phyloP scores from a whole-genome alignment of 148 eudicot species.

The Heliamphora exappendiculata region DNA sequence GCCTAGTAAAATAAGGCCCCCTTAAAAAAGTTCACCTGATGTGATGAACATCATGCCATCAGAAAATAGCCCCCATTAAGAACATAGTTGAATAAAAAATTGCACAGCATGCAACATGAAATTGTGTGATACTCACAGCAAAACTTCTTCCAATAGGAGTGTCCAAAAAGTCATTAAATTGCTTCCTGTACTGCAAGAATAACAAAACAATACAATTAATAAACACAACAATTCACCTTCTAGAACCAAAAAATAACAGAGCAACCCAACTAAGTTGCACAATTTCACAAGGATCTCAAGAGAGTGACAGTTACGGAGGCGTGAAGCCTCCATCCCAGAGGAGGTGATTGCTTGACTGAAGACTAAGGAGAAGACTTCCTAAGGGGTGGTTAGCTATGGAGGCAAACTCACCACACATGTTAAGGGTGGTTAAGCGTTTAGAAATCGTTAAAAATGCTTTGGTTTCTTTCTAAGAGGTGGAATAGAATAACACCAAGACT shows the following conservation, averaged over 20 bases:
- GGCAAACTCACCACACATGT: background rate
- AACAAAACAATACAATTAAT: constrained; percentile 10
- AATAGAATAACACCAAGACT: no score
- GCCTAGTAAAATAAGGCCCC: background rate
- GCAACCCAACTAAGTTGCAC: background rate
- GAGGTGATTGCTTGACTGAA: no score
- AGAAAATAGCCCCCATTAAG: background rate
- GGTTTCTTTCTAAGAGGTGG: no score
- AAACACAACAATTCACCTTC: background rate
- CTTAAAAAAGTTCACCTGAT: background rate
- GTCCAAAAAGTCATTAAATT: constrained; percentile 53
- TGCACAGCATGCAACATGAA: background rate
- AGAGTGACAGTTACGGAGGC: constrained; percentile 28
- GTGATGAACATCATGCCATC: background rate
- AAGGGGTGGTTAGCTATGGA: background rate
- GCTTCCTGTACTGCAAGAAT: constrained; percentile 82
- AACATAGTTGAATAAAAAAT: background rate
- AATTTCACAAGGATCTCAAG: constrained; percentile 12
- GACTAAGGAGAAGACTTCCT: background rate
- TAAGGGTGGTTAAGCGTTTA: background rate
- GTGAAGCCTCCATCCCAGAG: background rate
- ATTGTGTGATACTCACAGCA: constrained; percentile 42
- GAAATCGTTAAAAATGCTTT: background rate
- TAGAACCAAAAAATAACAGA: background rate
- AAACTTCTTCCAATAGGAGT: constrained; percentile 66